These are phyloP conservation scores for Blastomyces gilchristii DNA, from an alignment of 2,329 filamentous ascomycete genomes.

Conservation along the genomic window DNA sequence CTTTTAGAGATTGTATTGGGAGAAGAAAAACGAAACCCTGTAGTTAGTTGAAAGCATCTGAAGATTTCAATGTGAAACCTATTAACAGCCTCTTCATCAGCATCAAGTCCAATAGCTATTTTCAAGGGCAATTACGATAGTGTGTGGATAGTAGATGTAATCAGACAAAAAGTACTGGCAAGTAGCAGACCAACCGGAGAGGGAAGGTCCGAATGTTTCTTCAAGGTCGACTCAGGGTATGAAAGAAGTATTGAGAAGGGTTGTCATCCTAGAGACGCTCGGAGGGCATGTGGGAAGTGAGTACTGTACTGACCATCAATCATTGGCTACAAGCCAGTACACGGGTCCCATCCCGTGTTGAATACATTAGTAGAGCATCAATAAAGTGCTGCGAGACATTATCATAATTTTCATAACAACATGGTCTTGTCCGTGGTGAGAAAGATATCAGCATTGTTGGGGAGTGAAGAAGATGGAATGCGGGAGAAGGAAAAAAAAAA, in stretches of 20 bases:
- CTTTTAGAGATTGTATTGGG: not conserved
- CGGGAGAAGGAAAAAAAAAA: conserved; percentile 16
- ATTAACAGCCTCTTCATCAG: not conserved
- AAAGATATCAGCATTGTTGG: not conserved
- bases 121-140: not conserved
- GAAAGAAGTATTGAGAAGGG: conserved; percentile 50
- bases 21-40: not conserved
- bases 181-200: conserved; percentile 59
- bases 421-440: not conserved
- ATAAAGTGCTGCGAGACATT: not conserved
- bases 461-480: not conserved
- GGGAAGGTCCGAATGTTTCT: conserved; percentile 51
- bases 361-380: not conserved
- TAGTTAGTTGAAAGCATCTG: not conserved
- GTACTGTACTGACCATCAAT: not conserved
- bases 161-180: conserved; percentile 63
- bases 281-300: not conserved
- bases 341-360: not conserved
- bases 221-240: conserved; percentile 58
- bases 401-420: not conserved
- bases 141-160: conserved; percentile 11
- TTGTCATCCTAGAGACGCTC: conserved; percentile 47
- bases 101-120: not conserved
- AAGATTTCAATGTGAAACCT: not conserved
- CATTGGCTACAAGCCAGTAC: not conserved